A percentile compares a stretch with the other conserved stretches of the same genome.
phyloP scores from a whole-genome alignment of 345 rosid species.

The Streptanthus diversifolius region DNA sequence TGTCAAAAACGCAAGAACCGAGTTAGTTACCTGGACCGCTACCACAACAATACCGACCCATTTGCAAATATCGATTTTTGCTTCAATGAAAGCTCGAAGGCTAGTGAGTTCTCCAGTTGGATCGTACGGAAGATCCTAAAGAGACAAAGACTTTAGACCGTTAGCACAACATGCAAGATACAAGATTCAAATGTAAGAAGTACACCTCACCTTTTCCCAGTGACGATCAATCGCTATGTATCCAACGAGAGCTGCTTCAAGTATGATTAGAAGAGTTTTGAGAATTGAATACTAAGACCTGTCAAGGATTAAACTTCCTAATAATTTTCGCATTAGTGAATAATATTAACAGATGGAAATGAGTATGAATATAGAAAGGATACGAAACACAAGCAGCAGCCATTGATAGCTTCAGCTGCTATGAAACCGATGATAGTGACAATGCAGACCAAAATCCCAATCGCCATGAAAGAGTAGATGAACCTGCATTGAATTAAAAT shows the following conservation, averaged over 20 bases:
- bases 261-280: conserved; percentile 49
- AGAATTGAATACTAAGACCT: conserved; percentile 60
- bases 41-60: conserved; percentile 78
- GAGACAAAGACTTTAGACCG: neutral
- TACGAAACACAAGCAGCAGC: conserved; percentile 96
- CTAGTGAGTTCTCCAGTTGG: conserved; percentile 88
- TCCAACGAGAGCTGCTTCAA: conserved; percentile 77
- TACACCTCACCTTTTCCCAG: conserved; percentile 68
- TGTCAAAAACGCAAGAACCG: neutral
- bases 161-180: neutral
- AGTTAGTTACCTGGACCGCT: conserved; percentile 54
- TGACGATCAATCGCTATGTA: conserved; percentile 73
- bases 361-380: conserved; percentile 41
- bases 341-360: neutral
- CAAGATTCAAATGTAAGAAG: conserved; percentile 1
- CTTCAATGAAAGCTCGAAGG: conserved; percentile 64
- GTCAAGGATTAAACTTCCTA: conserved; percentile 32
- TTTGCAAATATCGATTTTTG: conserved; percentile 66
- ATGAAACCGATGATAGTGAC: conserved; percentile 75
- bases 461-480: conserved; percentile 87
- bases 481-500: conserved; percentile 60
- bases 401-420: conserved; percentile 80
- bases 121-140: conserved; percentile 46
- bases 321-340: neutral
- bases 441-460: conserved; percentile 71